phyloP scores from a whole-genome alignment of 2,329 filamentous ascomycete genomes.

The Atkinsonella hypoxylon region DNA sequence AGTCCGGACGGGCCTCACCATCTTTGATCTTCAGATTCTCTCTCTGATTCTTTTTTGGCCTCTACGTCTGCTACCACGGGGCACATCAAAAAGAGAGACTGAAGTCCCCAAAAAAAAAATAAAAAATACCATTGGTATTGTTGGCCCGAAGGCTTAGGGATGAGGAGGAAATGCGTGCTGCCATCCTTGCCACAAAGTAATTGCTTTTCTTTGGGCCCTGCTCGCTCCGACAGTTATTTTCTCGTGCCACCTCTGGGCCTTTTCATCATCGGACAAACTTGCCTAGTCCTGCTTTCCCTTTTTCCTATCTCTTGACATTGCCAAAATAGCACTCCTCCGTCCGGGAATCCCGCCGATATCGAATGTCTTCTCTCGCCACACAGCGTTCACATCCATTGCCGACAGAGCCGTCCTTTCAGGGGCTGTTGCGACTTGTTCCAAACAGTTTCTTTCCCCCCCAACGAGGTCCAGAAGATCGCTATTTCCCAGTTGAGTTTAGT shows the following conservation, averaged over 20 bases:
- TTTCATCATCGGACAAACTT: conserved; percentile 1
- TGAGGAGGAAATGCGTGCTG: not conserved
- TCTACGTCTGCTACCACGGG: not conserved
- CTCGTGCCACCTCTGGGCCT: not conserved
- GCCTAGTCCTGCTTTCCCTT: not conserved
- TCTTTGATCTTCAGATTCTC: not conserved
- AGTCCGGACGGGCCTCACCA: not conserved
- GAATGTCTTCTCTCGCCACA: not conserved
- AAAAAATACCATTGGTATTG: not conserved
- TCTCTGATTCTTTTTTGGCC: not conserved
- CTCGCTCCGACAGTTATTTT: conserved; percentile 1
- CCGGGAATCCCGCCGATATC: not conserved
- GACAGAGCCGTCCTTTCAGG: not conserved
- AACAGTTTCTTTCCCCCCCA: not conserved
- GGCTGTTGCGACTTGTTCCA: not conserved
- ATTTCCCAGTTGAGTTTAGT: not conserved
- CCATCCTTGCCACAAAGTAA: conserved; percentile 4
- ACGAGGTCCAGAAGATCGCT: not conserved
- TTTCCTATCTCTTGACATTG: not conserved
- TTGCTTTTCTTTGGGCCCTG: conserved; percentile 1
- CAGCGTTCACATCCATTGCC: not conserved
- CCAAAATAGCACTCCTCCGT: not conserved
- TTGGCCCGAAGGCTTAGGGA: not conserved
- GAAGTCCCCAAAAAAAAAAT: not conserved
- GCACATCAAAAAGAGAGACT: not conserved